Evolutionary conservation across 2,329 filamentous ascomycete species (phyloP), one percentile per base, ranked within the genome.

Genomic region (Xylaria hypoxylon): DNA sequence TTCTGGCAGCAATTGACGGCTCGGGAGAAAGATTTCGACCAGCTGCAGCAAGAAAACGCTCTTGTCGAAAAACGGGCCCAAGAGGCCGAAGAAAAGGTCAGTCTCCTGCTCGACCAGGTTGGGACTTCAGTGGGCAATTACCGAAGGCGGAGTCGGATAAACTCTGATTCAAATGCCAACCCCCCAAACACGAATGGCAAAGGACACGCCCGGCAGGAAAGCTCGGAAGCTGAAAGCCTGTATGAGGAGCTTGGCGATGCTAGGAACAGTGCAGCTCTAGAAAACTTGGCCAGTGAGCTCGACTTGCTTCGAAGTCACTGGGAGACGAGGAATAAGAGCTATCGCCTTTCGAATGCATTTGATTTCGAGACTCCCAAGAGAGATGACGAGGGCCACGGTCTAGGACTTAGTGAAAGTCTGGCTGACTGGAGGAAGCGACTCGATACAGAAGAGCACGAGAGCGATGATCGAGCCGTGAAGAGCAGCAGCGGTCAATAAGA

Each of bases 321-420:
- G 96, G 94, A 98, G 81, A 93, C 91, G 44, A 97, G 94, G 13
- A 97, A 95, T 81, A 96, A 96, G 80, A 96, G 93, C 75, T 97
- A 98, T 79, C 91, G 96, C 26, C 83, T 97, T 50, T 97, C 93
- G 79, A 94, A 91, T 75, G 89, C 92, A 58, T 96, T 97, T 74
- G 94, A 97, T 77, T 94, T 96, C 73, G 94, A 97, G 24, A 67
- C 72, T 6, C 70, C 67, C 2, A 84, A 82, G 70, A 82, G 81
- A 57, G 79, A 82, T 22, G 83, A 84, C 44, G 83, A 85, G 7
- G 76, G 76, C 35, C 78, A 72, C 10, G 80, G 80, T 5, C 74
- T 83, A 15, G 87, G 84, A 26, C 81, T 93, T 71, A 93, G 87
- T 74, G 90, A 90, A 76, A 93, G 89, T 73, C 80, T 96, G 48